Evolutionary conservation across 352 stramenopile species (phyloP).

Genomic region (Globisporangium cederbergense): DNA sequence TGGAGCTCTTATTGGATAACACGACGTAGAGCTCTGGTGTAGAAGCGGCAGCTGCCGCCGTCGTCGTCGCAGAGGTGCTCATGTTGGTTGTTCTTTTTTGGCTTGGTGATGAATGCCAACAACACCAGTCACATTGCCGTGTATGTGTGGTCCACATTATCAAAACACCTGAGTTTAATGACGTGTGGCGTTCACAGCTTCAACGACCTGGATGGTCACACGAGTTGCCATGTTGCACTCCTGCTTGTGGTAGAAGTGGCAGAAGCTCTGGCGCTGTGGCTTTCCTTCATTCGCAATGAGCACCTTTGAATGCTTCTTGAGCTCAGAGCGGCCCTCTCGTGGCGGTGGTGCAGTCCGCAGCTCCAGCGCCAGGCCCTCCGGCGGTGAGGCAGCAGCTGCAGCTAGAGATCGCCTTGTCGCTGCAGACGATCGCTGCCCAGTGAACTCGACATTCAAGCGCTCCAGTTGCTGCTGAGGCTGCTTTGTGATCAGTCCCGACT

Average conservation of each 20-base stretch:
- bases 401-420: conserved; percentile 8
- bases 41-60: not conserved
- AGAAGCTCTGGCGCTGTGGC: conserved; percentile 50
- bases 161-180: conserved; percentile 1
- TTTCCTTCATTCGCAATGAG: conserved; percentile 36
- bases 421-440: conserved; percentile 11
- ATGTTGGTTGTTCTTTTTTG: conserved; percentile 8
- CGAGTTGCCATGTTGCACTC: conserved; percentile 41
- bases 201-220: conserved; percentile 24
- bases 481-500: conserved; percentile 4
- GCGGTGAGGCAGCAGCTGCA: conserved; percentile 8
- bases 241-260: conserved; percentile 58
- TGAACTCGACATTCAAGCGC: conserved; percentile 36
- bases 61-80: conserved; percentile 10
- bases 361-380: conserved; percentile 18
- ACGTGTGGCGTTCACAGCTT: conserved; percentile 9
- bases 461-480: conserved; percentile 18
- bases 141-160: conserved; percentile 3
- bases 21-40: conserved; percentile 59
- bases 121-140: not conserved
- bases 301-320: conserved; percentile 65
- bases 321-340: conserved; percentile 20
- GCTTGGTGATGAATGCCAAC: conserved; percentile 6
- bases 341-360: conserved; percentile 20
- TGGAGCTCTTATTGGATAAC: conserved; percentile 65